A percentile compares a stretch with the other conserved stretches of the same genome.
Conservation (phyloP, 2,329 filamentous ascomycete species). For the Diatrype stigma region DNA sequence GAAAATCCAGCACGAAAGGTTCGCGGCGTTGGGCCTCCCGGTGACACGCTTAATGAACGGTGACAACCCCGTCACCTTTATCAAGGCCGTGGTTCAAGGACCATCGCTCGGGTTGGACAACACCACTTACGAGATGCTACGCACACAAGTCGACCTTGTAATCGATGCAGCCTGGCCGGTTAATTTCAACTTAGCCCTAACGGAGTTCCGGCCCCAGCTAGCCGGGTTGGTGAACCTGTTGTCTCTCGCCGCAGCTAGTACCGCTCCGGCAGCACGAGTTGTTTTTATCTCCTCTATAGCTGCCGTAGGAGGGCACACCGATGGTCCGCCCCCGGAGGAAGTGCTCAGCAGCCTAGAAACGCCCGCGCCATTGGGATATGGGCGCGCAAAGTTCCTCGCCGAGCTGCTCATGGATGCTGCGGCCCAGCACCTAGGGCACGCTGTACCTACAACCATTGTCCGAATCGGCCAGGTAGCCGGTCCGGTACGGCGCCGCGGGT, state of each 20-base stretch:
- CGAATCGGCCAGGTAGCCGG: neutral
- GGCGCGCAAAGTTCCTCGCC: neutral
- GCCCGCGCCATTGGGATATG: neutral
- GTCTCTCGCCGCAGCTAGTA: neutral
- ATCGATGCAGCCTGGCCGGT: slow-evolving; percentile 48
- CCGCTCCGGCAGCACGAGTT: neutral
- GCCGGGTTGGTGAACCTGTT: slow-evolving; percentile 38
- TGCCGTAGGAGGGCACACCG: neutral
- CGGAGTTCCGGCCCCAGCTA: slow-evolving; percentile 42
- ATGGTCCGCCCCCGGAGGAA: neutral
- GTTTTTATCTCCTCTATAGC: neutral
- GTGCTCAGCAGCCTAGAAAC: neutral
- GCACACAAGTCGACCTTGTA: slow-evolving; percentile 31
- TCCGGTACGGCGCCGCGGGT: slow-evolving; percentile 7
- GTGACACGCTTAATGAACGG: neutral
- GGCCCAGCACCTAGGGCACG: neutral
- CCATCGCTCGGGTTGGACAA: slow-evolving; percentile 30
- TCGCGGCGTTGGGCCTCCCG: neutral
- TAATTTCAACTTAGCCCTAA: slow-evolving; percentile 45
- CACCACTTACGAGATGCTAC: slow-evolving; percentile 24
- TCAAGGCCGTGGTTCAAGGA: slow-evolving; percentile 10
- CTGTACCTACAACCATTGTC: neutral
- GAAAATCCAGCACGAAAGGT: neutral
- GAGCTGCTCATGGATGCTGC: neutral
- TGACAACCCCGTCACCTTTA: neutral